Base-by-base conservation (phyloP, 1,139 yeast genomes). In the Candida pseudoviswanathii region DNA sequence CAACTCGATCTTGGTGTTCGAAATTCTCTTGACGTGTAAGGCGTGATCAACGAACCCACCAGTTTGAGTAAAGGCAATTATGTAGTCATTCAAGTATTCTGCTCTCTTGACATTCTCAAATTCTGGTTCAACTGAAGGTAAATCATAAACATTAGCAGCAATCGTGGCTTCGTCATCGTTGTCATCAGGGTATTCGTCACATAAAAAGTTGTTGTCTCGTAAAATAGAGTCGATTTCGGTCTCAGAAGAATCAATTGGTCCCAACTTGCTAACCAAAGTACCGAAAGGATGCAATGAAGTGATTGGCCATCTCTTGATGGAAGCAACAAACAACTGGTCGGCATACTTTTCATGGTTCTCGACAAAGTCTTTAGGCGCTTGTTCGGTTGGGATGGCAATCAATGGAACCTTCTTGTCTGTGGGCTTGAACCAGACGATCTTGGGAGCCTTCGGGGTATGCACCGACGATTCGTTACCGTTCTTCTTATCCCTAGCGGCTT, bases 341-440 rank as follows among this genome's bases (percentile, higher is more conserved):
- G 89, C 78, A 60, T 94, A 94, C 48, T 77, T 79, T 51, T 89
- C 96, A 57, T 91, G 96, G 60, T 91, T 90, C 56, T 91, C 97
- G 41, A 94, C 95, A 70, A 94, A 92, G 66, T 94, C 98, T 53
- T 81, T 82, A 34, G 99, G 99, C 0, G 97, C 99, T 67, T 94
- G 97, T 64, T 94, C 99, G 2, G 98, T 94, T 41, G 99, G 99
- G 58, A 94, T 94, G 10, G 99, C 99, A 73, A 94, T 92, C 57
- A 94, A 78, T 4, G 99, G 99, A 21, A 94, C 99, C 57, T 96
- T 89, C 69, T 94, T 94, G 66, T 94, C 99, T 2, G 97, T 91
- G 32, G 99, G 99, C 66, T 94, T 94, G 69, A 94, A 94, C 99
- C 99, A 94, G 37, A 94, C 98, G 73, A 94, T 94, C 65, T 94